Base-by-base conservation (phyloP, 257 asterid genomes). In the Gynochthodes officinalis region DNA sequence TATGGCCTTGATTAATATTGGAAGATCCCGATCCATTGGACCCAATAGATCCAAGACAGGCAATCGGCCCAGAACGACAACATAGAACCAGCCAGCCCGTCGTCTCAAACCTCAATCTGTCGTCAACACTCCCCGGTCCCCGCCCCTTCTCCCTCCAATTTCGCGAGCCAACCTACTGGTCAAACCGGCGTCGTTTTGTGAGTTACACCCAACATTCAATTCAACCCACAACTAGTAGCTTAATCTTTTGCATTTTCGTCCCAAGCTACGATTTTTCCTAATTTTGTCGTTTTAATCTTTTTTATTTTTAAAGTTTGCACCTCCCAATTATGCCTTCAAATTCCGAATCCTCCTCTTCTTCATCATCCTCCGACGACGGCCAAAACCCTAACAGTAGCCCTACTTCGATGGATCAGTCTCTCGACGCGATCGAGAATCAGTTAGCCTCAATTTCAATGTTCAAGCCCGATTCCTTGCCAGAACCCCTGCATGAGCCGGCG, bases 361-460 rank as follows among this genome's bases (percentile, higher is more conserved):
- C 53, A 5, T 33, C 69, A 2, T 74, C 77, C 48, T 80, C 83
- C 70, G 84, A 73, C 49, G 85, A 79, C 37, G 80, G 74, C 65
- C 75, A 72, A 72, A 88, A 63, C 89, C 89, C 84, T 71, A 76
- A 78, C 74, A 82, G 79, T 68, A 78, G 65, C 32, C 65, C 88
- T 50, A 77, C 74, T 57, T 82, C 89, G 37, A 92, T 95, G 67
- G 99, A 92, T 76, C 96, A 80, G 74, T 90, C 98, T 16, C 95
- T 90, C 55, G 98, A 92, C 83, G 99, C 98, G 13, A 85, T 95
- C 60, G 99, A 92, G 83, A 86, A 86, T 66, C 99, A 90, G 59
- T 71, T 95, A 79, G 92, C 96, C 1, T 92, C 99, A 71, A 92
- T 95, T 72, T 89, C 99, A 23, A 82, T 92, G 84, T 75, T 86